Base-by-base conservation (phyloP, 1,284 basidiomycete genomes). In the Ustilago tritici region DNA sequence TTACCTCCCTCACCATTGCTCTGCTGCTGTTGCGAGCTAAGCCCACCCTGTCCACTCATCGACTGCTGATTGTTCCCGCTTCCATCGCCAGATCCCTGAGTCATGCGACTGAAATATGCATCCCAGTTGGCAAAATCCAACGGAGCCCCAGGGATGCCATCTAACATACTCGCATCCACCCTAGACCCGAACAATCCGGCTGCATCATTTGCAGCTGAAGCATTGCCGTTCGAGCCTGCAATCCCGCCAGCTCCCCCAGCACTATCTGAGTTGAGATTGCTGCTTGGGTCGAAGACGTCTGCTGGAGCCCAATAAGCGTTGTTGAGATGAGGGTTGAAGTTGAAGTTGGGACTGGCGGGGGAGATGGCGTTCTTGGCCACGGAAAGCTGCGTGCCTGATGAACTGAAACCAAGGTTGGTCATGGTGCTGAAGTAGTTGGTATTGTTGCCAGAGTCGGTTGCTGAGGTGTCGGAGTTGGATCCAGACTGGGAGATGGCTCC, bases 121-220 rank as follows among this genome's bases (percentile, higher is more conserved):
- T 80, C 80, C 77, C 74, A 81, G 17, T 70, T 75, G 34, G 76
- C 80, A 61, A 79, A 81, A 31, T 81, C 80, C 7, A 81, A 41
- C 35, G 79, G 69, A 0, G 69, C 80, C 4, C 76, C 72, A 0
- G 80, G 80, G 8, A 81, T 65, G 14, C 65, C 75, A 43, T 81
- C 80, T 5, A 81, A 46, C 68, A 79, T 64, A 19, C 56, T 67
- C 0, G 78, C 57, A 35, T 78, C 75, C 0, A 75, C 58, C 14
- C 61, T 55, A n/a, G 47, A 55, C 1, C 49, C 65, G 36, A 71
- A 63, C 57, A 69, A 56, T 23, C 57, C 47, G 0, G 47, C 66
- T 4, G 35, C 65, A 32, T 43, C 50, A 34, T 60, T 64, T n/a
- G 55, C 32, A 1, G 35, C 56, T 17, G 63, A 54, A 5, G 56